phyloP scores from a whole-genome alignment of 2,329 filamentous ascomycete genomes.

The Mycosphaerella sp. region DNA sequence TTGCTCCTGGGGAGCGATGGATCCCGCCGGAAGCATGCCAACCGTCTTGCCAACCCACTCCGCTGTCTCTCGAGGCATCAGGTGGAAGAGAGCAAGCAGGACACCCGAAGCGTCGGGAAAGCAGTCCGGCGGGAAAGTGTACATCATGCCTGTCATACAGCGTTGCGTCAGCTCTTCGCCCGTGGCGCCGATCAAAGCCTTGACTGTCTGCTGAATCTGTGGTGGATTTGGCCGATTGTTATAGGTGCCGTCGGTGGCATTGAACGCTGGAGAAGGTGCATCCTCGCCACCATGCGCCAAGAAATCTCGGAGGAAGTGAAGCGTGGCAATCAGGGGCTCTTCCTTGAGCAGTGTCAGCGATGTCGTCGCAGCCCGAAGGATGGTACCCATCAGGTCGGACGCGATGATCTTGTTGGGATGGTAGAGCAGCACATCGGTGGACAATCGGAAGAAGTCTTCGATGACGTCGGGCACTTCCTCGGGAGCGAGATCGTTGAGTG shows the following conservation, averaged over 20 bases:
- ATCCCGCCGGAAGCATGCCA: conserved; percentile 73
- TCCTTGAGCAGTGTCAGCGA: conserved; percentile 84
- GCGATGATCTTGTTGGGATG: conserved; percentile 79
- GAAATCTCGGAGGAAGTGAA: conserved; percentile 89
- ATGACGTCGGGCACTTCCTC: conserved; percentile 78
- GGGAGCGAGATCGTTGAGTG: conserved; percentile 75
- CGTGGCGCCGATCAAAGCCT: conserved; percentile 60
- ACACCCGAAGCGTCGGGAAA: conserved; percentile 92
- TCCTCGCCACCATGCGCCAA: conserved; percentile 80
- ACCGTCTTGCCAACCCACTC: conserved; percentile 80
- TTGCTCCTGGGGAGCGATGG: conserved; percentile 71
- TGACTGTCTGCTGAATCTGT: conserved; percentile 67
- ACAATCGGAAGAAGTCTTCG: conserved; percentile 91
- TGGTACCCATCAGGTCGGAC: conserved; percentile 70
- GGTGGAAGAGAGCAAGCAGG: conserved; percentile 80
- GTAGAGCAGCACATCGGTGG: conserved; percentile 86
- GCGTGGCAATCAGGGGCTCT: conserved; percentile 80
- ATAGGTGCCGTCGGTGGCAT: conserved; percentile 42
- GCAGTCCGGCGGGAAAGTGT: conserved; percentile 91
- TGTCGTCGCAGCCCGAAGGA: conserved; percentile 80
- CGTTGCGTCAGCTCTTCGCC: conserved; percentile 75
- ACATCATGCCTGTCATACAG: conserved; percentile 97
- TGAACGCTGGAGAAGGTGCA: conserved; percentile 53
- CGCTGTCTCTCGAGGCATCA: conserved; percentile 72
- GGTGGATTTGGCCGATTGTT: conserved; percentile 53